phyloP scores from a whole-genome alignment of 208 protist species.

The Wallacemonas sp. region DNA sequence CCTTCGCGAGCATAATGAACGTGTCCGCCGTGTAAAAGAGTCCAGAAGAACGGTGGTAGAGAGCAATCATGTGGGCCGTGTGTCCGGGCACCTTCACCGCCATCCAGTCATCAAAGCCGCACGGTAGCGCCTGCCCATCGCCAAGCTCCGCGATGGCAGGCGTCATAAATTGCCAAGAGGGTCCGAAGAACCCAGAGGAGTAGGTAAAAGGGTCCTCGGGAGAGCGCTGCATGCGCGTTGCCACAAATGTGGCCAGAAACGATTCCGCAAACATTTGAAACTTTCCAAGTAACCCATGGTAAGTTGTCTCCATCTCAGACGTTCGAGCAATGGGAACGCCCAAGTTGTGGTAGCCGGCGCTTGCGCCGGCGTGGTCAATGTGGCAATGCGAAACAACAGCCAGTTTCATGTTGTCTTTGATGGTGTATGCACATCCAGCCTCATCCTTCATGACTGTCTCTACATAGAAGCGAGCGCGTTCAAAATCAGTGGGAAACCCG shows the following conservation, averaged over 20 bases:
- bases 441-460: constrained; percentile 38
- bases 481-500: constrained; percentile 42
- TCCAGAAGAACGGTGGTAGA: constrained; percentile 44
- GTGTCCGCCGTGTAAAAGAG: constrained; percentile 48
- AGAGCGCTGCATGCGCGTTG: constrained; percentile 27
- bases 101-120: constrained; percentile 49
- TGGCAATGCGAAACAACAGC: constrained; percentile 44
- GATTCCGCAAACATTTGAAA: constrained; percentile 29
- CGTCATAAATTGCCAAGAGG: constrained; percentile 29
- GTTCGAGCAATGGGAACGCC: constrained; percentile 30
- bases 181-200: constrained; percentile 32
- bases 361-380: constrained; percentile 45
- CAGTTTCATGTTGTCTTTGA: constrained; percentile 36
- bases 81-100: constrained; percentile 47
- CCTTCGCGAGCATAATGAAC: constrained; percentile 33
- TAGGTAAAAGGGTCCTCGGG: constrained; percentile 32
- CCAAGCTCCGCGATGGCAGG: constrained; percentile 4
- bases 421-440: constrained; percentile 9
- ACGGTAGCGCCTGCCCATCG: constrained; percentile 35
- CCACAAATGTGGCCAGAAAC: constrained; percentile 30
- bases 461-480: constrained; percentile 41
- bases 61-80: constrained; percentile 52
- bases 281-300: constrained; percentile 17
- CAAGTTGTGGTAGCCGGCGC: constrained; percentile 23
- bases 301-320: constrained; percentile 28